Percentiles rank a stretch among this genome's conserved stretches.
Evolutionary conservation across 495 filamentous ascomycete species (phyloP).

Genomic region (Penicillium cosmopolitanum): DNA sequence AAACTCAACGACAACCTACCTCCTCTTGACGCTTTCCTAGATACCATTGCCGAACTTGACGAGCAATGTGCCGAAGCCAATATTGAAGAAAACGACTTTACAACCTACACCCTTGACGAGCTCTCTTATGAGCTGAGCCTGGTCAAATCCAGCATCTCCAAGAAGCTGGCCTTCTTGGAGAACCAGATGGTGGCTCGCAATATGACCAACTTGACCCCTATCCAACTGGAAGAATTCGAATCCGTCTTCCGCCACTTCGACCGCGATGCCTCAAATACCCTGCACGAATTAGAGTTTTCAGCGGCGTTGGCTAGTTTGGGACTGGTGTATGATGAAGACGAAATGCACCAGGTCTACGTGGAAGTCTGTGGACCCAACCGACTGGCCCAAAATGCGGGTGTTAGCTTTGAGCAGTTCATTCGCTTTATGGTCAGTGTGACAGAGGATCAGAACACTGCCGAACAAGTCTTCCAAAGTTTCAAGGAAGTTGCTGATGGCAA

Average conservation of each 20-base stretch:
- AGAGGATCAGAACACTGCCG: slow-evolving; percentile 96
- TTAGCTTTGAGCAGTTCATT: slow-evolving; percentile 98
- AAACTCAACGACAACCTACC: slow-evolving; percentile 78
- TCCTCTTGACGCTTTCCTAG: slow-evolving; percentile 84
- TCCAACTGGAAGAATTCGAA: slow-evolving; percentile 97
- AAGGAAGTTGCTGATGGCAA: slow-evolving; percentile 97
- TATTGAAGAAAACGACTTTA: slow-evolving; percentile 99
- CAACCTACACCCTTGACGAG: slow-evolving; percentile 96
- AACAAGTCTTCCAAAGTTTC: slow-evolving; percentile 97
- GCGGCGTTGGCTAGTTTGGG: slow-evolving; percentile 92
- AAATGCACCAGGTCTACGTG: slow-evolving; percentile 92
- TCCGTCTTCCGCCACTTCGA: slow-evolving; percentile 98
- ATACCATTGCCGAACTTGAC: slow-evolving; percentile 79
- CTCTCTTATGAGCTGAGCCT: slow-evolving; percentile 90
- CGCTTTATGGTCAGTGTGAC: slow-evolving; percentile 98
- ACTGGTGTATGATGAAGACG: slow-evolving; percentile 89
- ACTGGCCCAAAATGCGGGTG: slow-evolving; percentile 54
- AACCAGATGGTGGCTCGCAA: slow-evolving; percentile 96
- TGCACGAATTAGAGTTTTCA: slow-evolving; percentile 94
- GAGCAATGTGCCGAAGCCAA: slow-evolving; percentile 93
- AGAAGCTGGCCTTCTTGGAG: slow-evolving; percentile 94
- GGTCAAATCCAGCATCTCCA: slow-evolving; percentile 85
- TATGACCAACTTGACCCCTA: slow-evolving; percentile 98
- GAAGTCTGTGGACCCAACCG: slow-evolving; percentile 65
- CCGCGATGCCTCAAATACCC: slow-evolving; percentile 83